phyloP scores from a whole-genome alignment of 2,329 filamentous ascomycete genomes.

The Cryphonectria carpinicola region DNA sequence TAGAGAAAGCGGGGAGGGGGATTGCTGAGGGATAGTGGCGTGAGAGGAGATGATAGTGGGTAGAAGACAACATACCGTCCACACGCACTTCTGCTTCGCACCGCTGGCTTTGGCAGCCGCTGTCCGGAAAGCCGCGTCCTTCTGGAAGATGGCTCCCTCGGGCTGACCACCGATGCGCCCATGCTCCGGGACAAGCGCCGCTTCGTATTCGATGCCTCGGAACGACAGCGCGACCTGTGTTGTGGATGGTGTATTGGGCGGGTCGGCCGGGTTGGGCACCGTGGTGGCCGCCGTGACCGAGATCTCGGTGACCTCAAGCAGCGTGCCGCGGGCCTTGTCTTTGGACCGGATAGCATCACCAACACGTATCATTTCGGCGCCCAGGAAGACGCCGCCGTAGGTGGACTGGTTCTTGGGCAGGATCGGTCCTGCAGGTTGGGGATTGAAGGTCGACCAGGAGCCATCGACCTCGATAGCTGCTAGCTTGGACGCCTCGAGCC shows the following conservation, averaged over 20 bases:
- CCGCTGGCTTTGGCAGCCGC: constrained; percentile 25
- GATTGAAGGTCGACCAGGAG: constrained; percentile 40
- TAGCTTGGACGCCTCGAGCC: constrained; percentile 44
- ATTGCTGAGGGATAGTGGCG: constrained; percentile 34
- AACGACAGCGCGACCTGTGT: constrained; percentile 20
- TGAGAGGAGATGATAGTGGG: constrained; percentile 5
- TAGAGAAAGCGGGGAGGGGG: constrained; percentile 22
- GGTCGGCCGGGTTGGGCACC: constrained; percentile 30
- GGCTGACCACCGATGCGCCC: constrained; percentile 25
- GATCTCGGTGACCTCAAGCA: constrained; percentile 35
- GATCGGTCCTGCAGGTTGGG: constrained; percentile 29
- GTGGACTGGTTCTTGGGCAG: constrained; percentile 29
- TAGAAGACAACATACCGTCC: constrained; percentile 10
- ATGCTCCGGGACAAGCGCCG: constrained; percentile 22
- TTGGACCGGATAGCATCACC: constrained; percentile 41
- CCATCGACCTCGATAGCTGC: constrained; percentile 42
- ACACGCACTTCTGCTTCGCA: constrained; percentile 28
- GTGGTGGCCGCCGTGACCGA: constrained; percentile 21
- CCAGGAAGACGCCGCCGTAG: constrained; percentile 41
- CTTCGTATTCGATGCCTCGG: constrained; percentile 27
- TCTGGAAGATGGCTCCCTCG: constrained; percentile 25
- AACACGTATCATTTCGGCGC: constrained; percentile 41
- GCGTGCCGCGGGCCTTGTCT: constrained; percentile 22
- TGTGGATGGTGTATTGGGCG: constrained; percentile 13
- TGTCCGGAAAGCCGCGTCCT: constrained; percentile 28